Base-by-base conservation (phyloP, 1,284 basidiomycete species). In the Ceratobasidium sp. region DNA sequence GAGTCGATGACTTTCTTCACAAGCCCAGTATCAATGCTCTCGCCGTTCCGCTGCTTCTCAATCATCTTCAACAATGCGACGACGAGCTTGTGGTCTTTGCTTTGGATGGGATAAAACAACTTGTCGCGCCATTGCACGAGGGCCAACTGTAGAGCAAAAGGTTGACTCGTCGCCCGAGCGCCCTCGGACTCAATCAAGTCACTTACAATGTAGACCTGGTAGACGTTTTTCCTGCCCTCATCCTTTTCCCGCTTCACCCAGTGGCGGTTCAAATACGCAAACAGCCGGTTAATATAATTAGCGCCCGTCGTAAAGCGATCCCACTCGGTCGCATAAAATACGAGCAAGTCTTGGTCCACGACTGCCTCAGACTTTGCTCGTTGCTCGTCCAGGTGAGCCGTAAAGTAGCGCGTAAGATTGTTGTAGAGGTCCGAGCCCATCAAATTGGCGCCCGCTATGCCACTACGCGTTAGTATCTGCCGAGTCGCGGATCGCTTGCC, bases 161-260 rank as follows among this genome's bases (percentile, higher is more conserved):
- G 46, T 40, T 25, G 28, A 72, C 36, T 36, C 9, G 14, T 23
- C 12, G 38, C 5, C 21, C 54, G 4, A 25, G 7, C 21, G 18
- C 23, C 28, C 42, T 14, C 30, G 56, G 62, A 36, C 6, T n/a
- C n/a, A 49, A 51, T 12, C 11, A 6, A 51, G 36, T 51, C n/a
- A 84, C 92, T 78, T 79, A 96, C 95, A 36, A 96, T 99, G 82
- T 98, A 99, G 33, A 99, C 94, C 4, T 89, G 90, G 81, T 97
- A 98, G 51, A 98, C 92, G 64, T 92, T 91, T 82, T 96, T 98
- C 78, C 95, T 87, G 5, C 97, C 97, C 80, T 99, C 96, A 78
- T 99, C 97, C 79, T 96, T 91, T 81, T 99, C 96, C 56, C 96
- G 88, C 83, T 97, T 98, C 61, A 99, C 96, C 97, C 97, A 99